Base-by-base conservation (phyloP, 2,329 filamentous ascomycete genomes). In the Cordyceps tenuipes region DNA sequence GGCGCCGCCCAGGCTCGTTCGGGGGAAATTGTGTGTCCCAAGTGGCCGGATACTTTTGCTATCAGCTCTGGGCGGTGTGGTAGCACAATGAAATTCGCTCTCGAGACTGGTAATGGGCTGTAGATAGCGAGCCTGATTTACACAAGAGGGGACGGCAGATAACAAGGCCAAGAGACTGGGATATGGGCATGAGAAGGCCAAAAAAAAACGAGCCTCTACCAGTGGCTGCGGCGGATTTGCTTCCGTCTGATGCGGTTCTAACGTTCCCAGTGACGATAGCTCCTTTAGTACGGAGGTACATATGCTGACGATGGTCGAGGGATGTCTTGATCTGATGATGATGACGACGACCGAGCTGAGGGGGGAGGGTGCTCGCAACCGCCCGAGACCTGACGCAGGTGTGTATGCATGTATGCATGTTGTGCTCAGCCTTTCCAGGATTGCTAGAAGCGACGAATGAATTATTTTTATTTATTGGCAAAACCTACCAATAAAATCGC, bases 401-500 rank as follows among this genome's bases (percentile, higher is more conserved):
- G 26, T 58, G 23, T 21, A 44, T 50, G 56, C 47, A 58, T 51
- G 47, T 46, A 58, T 58, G 56, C 47, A 43, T 58, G 56, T 58
- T 47, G 56, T 51, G 56, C 56, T 58, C 56, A 58, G 56, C 56
- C 47, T 17, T 50, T 21, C 47, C 39, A 36, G 39, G 56, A 15
- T 56, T 23, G 9, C 34, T 36, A 19, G 21, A 6, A 41, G 47
- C 10, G n/a, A 31, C 29, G 23, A 49, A 31, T 49, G 19, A 17
- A 57, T 31, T 15, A 46, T n/a, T n/a, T n/a, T n/a, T n/a, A n/a
- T 29, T 29, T 29, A 29, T 29, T 29, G 29, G 43, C 36, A 44
- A 47, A 47, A 54, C 4, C 8, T 54, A 36, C 36, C 23, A 54
- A 54, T 43, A 43, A 43, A 54, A 31, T 2, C 15, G 39, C 23